These are phyloP conservation scores for Colletotrichum sp. DNA, from an alignment of 2,329 filamentous ascomycete species.

Conservation along the genomic window DNA sequence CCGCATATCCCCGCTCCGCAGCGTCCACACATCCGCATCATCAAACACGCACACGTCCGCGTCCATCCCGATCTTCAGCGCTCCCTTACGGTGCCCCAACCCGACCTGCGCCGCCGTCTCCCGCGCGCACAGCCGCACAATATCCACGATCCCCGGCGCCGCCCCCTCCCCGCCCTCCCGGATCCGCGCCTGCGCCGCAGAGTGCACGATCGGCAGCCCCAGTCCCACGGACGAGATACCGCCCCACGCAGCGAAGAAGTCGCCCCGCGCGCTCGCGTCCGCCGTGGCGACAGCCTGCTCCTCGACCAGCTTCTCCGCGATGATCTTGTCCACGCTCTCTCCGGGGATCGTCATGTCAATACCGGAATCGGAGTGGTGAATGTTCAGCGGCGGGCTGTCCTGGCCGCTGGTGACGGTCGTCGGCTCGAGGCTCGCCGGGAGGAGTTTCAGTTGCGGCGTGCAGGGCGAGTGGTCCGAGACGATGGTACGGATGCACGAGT, in stretches of 20 bases:
- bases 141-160: conserved; percentile 69
- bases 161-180: conserved; percentile 46
- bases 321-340: conserved; percentile 27
- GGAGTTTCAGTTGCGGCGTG: conserved; percentile 90
- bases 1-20: conserved; percentile 80
- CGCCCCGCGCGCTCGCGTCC: conserved; percentile 54
- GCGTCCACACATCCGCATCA: conserved; percentile 77
- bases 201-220: conserved; percentile 89
- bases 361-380: conserved; percentile 58
- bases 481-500: conserved; percentile 88
- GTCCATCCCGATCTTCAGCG: conserved; percentile 80
- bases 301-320: conserved; percentile 25
- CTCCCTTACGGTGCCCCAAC: conserved; percentile 81
- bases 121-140: conserved; percentile 83
- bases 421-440: conserved; percentile 68
- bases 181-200: conserved; percentile 69
- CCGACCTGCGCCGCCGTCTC: conserved; percentile 92
- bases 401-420: neutral
- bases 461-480: conserved; percentile 97
- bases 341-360: conserved; percentile 50
- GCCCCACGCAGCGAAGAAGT: conserved; percentile 97
- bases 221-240: conserved; percentile 94
- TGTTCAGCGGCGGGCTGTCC: conserved; percentile 27
- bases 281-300: conserved; percentile 42
- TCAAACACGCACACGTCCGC: conserved; percentile 94